Base-by-base conservation (phyloP, 1,139 yeast species). In the Eremothecium gossypii region DNA sequence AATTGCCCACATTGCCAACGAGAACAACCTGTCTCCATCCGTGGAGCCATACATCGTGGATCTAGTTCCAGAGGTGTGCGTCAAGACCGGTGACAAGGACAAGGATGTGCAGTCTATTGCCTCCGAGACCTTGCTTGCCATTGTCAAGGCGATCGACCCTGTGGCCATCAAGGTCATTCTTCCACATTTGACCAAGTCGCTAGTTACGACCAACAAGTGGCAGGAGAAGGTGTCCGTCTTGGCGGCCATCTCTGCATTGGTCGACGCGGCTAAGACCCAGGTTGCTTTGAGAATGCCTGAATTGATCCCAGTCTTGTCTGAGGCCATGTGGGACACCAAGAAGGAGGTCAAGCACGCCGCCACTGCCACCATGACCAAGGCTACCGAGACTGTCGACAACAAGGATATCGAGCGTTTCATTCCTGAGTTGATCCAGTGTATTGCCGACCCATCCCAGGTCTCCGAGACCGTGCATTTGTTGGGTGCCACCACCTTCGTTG, bases 321-420 rank as follows among this genome's bases (percentile, higher is more conserved):
- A 91, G 76, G 85, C 96, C 61, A 91, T 91, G 97, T 91, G 98
- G 98, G 98, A 91, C 71, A 91, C 98, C 73, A 91, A 91, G 81
- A 77, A 79, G 71, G 97, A 91, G 67, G 97, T 91, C 68, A 91
- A 91, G 83, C 80, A 77, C 61, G 95, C 93, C 66, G 96, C 98
- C 57, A 83, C 94, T 62, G 81, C 80, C 62, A 86, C 97, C 68
- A 87, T 91, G 79, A 78, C 89, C 70, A 85, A 86, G 74, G 82
- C 95, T 58, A 91, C 98, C 61, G 93, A 87, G 70, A 87, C 97
- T 65, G 91, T 91, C 63, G 95, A 91, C 72, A 91, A 91, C 89
- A 91, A 91, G 82, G 98, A 91, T 86, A 93, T 91, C 67, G 95
- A 86, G 71, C 86, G 89, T 77, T 91, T 91, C 76, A 91, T 91